A percentile compares a stretch with the other conserved stretches of the same genome.
These are phyloP conservation scores for Pyrenophora seminiperda DNA, from an alignment of 2,329 filamentous ascomycete species.

Conservation along the genomic window DNA sequence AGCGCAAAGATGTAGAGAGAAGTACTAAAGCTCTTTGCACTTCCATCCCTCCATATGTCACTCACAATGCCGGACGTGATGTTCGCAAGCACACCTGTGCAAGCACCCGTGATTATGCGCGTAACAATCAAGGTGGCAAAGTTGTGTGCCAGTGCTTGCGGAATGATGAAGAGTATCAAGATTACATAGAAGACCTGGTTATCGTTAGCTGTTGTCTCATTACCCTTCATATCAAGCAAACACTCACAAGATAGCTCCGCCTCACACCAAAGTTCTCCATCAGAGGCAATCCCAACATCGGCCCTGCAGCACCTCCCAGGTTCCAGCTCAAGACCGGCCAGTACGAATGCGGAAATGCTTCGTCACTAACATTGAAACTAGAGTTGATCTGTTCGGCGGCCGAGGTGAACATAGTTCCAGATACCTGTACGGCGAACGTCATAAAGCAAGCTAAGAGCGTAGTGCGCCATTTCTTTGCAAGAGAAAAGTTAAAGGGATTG, in stretches of 20 bases:
- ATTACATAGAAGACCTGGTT: slow-evolving; percentile 44
- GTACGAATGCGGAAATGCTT: slow-evolving; percentile 49
- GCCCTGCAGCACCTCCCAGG: slow-evolving; percentile 50
- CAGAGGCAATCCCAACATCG: slow-evolving; percentile 50
- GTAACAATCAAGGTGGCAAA: slow-evolving; percentile 54
- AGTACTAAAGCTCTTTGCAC: slow-evolving; percentile 50
- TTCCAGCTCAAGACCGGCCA: slow-evolving; percentile 52
- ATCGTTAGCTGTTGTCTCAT: too few species aligned
- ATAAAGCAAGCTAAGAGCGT: slow-evolving; percentile 53
- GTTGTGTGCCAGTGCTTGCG: slow-evolving; percentile 52
- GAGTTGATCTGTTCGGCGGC: slow-evolving; percentile 45
- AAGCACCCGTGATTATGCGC: slow-evolving; percentile 53
- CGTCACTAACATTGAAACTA: slow-evolving; percentile 49
- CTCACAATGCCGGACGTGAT: slow-evolving; percentile 44
- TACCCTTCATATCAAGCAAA: too few species aligned
- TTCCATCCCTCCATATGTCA: slow-evolving; percentile 47
- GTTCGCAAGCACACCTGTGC: slow-evolving; percentile 52
- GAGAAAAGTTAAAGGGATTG: slow-evolving; percentile 51
- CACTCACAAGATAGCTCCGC: slow-evolving; percentile 48
- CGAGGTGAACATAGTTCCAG: slow-evolving; percentile 42
- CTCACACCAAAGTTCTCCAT: slow-evolving; percentile 54
- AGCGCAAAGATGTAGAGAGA: slow-evolving; percentile 53
- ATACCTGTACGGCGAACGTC: slow-evolving; percentile 42
- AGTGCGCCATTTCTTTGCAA: slow-evolving; percentile 50
- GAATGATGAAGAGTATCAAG: slow-evolving; percentile 51